Percentiles rank a stretch among this genome's conserved stretches.
These are phyloP conservation scores for Plasmodium malariae DNA, from an alignment of 169 alveolate species.

Conservation along the genomic window DNA sequence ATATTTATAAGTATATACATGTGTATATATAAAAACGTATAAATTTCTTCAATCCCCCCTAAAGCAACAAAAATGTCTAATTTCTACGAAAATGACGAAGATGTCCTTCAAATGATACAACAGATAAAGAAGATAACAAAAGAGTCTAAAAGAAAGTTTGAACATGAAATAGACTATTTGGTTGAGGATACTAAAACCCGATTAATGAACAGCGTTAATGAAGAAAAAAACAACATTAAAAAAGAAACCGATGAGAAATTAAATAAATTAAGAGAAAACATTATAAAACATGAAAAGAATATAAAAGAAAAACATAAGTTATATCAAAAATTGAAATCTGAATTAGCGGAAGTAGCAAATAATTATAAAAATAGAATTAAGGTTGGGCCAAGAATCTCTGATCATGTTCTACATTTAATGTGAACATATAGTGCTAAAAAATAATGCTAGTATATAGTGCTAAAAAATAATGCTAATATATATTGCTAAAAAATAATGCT, in stretches of 20 bases:
- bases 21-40: neutral
- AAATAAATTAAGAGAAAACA: constrained; percentile 22
- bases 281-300: constrained; percentile 50
- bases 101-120: constrained; percentile 71
- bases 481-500: too few relatives aligned
- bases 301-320: constrained; percentile 43
- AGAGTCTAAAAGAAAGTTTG: constrained; percentile 58
- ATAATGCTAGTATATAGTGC: too few relatives aligned
- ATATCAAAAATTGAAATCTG: constrained; percentile 53
- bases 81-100: constrained; percentile 61
- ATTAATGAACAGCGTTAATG: constrained; percentile 31
- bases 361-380: constrained; percentile 55
- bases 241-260: constrained; percentile 41
- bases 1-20: neutral
- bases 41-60: neutral
- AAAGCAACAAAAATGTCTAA: constrained; percentile 15
- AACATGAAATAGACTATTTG: constrained; percentile 45
- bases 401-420: too few relatives aligned
- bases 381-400: constrained; percentile 20
- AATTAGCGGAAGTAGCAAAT: constrained; percentile 37
- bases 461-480: too few relatives aligned
- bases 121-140: constrained; percentile 64
- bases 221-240: constrained; percentile 41
- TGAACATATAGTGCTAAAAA: too few relatives aligned
- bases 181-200: constrained; percentile 56